These are phyloP conservation scores for Pelargonium myrrhifolium DNA, from an alignment of 441 rosid species.

Conservation along the genomic window DNA sequence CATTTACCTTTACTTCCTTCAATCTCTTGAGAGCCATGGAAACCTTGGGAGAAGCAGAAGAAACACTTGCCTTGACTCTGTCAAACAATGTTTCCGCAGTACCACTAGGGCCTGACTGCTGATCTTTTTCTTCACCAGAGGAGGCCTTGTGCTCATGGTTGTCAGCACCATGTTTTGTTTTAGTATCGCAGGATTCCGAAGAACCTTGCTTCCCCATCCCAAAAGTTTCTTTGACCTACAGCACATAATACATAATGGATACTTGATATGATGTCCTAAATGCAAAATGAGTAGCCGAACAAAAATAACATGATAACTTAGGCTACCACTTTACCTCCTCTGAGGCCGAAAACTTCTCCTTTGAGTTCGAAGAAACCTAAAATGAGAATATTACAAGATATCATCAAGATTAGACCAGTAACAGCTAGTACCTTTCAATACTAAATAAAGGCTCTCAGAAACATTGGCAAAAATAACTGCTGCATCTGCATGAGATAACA, in stretches of 20 bases:
- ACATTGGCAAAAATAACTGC: neutral
- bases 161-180: slow-evolving; percentile 27
- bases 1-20: slow-evolving; percentile 59
- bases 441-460: neutral
- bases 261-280: neutral
- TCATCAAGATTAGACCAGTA: neutral
- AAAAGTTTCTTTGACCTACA: slow-evolving; percentile 73
- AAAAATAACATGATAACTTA: neutral
- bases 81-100: slow-evolving; percentile 49
- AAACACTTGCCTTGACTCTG: slow-evolving; percentile 51
- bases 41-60: slow-evolving; percentile 50
- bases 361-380: slow-evolving; percentile 71
- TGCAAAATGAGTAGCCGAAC: slow-evolving; percentile 5
- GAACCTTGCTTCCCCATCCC: slow-evolving; percentile 47
- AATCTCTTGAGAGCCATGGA: slow-evolving; percentile 52
- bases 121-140: slow-evolving; percentile 38
- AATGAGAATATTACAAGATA: slow-evolving; percentile 7
- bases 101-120: slow-evolving; percentile 37
- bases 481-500: neutral
- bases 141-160: slow-evolving; percentile 36
- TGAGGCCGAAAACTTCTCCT: slow-evolving; percentile 68
- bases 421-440: neutral
- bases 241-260: slow-evolving; percentile 6
- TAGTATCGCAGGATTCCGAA: slow-evolving; percentile 32
- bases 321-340: slow-evolving; percentile 62